A percentile compares a stretch with the other conserved stretches of the same genome.
Evolutionary conservation across 805 yeast genomes (phyloP).

Genomic region (Kodamaea nitidulidarum): DNA sequence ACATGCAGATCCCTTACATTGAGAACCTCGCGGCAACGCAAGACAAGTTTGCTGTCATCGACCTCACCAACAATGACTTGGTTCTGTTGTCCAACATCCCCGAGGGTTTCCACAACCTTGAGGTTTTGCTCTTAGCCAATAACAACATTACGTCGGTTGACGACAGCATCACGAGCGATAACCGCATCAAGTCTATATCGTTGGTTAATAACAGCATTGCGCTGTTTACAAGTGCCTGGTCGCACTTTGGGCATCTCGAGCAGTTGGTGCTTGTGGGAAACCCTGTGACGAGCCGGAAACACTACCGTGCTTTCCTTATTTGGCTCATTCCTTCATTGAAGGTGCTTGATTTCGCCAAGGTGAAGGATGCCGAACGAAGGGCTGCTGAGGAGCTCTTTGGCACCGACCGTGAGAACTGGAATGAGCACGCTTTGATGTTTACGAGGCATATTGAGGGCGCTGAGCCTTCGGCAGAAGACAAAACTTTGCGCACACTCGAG

Average conservation of each 20-base stretch:
- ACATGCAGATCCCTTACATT: conserved; percentile 27
- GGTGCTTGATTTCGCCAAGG: conserved; percentile 64
- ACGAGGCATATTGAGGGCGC: conserved; percentile 14
- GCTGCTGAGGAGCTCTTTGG: conserved; percentile 44
- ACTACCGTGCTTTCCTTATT: conserved; percentile 59
- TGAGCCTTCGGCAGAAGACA: conserved; percentile 20
- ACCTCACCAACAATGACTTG: conserved; percentile 74
- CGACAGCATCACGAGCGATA: conserved; percentile 27
- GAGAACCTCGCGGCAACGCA: conserved; percentile 33
- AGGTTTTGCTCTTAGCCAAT: conserved; percentile 56
- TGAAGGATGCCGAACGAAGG: conserved; percentile 52
- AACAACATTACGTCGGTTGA: conserved; percentile 51
- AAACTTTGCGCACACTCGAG: conserved; percentile 32
- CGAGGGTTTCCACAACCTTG: conserved; percentile 29
- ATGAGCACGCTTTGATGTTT: conserved; percentile 14
- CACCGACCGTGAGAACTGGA: conserved; percentile 15
- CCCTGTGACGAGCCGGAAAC: conserved; percentile 44
- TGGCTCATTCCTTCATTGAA: conserved; percentile 61
- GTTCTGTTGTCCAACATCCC: conserved; percentile 51
- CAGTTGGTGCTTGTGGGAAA: conserved; percentile 56
- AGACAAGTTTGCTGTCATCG: conserved; percentile 50
- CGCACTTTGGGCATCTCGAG: conserved; percentile 37
- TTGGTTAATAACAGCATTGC: conserved; percentile 50
- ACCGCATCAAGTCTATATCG: conserved; percentile 47
- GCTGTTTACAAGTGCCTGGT: conserved; percentile 26